These are phyloP conservation scores for Colletotrichum spaethianum DNA, from an alignment of 2,329 filamentous ascomycete genomes.

Conservation along the genomic window DNA sequence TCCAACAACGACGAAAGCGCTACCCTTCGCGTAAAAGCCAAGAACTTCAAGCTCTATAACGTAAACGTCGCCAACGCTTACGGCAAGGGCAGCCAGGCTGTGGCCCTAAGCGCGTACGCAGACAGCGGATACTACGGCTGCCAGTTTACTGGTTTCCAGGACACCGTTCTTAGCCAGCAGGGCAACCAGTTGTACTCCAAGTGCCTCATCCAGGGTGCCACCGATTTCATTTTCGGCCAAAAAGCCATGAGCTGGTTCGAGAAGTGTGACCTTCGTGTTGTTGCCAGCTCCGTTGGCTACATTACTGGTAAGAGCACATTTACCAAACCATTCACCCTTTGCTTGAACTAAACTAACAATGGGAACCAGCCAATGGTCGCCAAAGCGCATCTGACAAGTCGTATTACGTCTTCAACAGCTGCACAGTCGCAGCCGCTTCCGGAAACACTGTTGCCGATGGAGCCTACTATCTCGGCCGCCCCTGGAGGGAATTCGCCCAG, in stretches of 20 bases:
- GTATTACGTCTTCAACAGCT: constrained; percentile 63
- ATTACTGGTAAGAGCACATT: constrained; percentile 54
- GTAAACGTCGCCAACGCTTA: constrained; percentile 66
- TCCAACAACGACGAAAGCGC: constrained; percentile 67
- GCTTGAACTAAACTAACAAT: neutral
- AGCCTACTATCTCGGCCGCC: constrained; percentile 63
- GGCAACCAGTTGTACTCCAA: constrained; percentile 63
- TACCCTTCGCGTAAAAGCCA: constrained; percentile 62
- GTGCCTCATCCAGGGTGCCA: constrained; percentile 62
- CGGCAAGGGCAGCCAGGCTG: constrained; percentile 63
- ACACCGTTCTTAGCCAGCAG: constrained; percentile 62
- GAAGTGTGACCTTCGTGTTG: constrained; percentile 55
- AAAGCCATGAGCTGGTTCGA: constrained; percentile 60
- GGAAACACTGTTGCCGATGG: constrained; percentile 55
- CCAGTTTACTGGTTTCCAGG: constrained; percentile 63
- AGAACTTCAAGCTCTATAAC: constrained; percentile 72
- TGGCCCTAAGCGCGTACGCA: constrained; percentile 61
- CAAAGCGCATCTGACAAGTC: constrained; percentile 50
- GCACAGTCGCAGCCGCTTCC: constrained; percentile 56
- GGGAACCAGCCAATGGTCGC: constrained; percentile 57
- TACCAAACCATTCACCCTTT: too few species aligned
- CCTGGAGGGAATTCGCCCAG: constrained; percentile 62
- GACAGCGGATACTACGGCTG: constrained; percentile 64
- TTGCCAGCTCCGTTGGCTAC: constrained; percentile 54
- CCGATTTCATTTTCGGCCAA: constrained; percentile 66